Conservation (phyloP, 2,329 filamentous ascomycete genomes). For the Mariannaea elegans region DNA sequence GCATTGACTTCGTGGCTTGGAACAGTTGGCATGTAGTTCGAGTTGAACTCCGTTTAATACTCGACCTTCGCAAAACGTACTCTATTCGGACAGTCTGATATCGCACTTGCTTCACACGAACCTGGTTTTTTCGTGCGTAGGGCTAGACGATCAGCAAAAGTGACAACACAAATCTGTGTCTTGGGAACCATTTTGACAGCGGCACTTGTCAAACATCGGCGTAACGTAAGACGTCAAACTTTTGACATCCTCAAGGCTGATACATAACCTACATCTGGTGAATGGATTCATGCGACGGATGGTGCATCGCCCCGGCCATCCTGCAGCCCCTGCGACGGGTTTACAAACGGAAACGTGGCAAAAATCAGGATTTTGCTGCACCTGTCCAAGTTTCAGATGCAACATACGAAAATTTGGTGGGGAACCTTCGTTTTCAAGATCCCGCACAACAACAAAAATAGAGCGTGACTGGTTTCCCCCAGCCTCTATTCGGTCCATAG, state of each 20-base stretch:
- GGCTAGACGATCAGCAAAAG: slow-evolving; percentile 19
- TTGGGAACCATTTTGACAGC: slow-evolving; percentile 5
- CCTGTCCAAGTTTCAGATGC: slow-evolving; percentile 27
- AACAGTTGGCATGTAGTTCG: not conserved
- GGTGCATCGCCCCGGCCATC: slow-evolving; percentile 23
- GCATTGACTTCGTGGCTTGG: slow-evolving; percentile 25
- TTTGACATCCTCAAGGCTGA: slow-evolving; percentile 22
- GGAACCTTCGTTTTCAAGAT: slow-evolving; percentile 13
- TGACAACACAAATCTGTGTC: slow-evolving; percentile 24
- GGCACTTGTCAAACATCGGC: not conserved
- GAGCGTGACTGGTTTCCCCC: slow-evolving; percentile 18
- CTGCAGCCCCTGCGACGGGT: slow-evolving; percentile 18
- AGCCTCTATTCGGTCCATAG: slow-evolving; percentile 27
- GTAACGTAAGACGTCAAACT: slow-evolving; percentile 12
- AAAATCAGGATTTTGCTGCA: slow-evolving; percentile 12
- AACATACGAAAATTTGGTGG: slow-evolving; percentile 26
- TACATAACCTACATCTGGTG: not conserved
- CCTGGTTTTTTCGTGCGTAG: slow-evolving; percentile 15
- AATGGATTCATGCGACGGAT: slow-evolving; percentile 11
- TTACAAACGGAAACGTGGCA: slow-evolving; percentile 16
- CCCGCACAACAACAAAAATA: slow-evolving; percentile 26
- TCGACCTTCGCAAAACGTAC: slow-evolving; percentile 35
- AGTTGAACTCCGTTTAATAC: slow-evolving; percentile 17
- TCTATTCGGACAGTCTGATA: slow-evolving; percentile 30
- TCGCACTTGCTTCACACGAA: slow-evolving; percentile 37